Conservation (phyloP, 1,284 basidiomycete species). For the Naganishia sp. region DNA sequence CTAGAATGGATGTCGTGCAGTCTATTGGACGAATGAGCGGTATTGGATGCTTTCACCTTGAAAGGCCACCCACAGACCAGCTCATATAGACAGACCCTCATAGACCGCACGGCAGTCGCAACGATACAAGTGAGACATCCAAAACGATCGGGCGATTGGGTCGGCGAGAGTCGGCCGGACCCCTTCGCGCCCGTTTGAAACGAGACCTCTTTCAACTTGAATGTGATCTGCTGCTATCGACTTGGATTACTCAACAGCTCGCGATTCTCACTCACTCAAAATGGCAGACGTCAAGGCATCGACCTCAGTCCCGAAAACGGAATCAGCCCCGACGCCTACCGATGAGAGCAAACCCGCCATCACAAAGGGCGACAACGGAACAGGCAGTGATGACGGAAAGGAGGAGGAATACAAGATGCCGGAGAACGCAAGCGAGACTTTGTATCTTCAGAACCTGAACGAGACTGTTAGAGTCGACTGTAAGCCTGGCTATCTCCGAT, state of each 20-base stretch:
- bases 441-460: constrained; percentile 97
- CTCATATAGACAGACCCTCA: no score
- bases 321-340: background rate
- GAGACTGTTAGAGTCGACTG: constrained; percentile 90
- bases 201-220: background rate
- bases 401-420: constrained; percentile 41
- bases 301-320: background rate
- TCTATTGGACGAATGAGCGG: background rate
- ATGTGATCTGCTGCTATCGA: background rate
- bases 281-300: constrained; percentile 16
- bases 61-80: background rate
- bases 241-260: background rate
- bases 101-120: no score
- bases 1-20: background rate
- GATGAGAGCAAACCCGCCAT: constrained; percentile 10
- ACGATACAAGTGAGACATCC: no score
- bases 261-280: background rate
- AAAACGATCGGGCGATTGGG: background rate
- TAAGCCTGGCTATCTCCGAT: constrained; percentile 47
- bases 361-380: background rate
- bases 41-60: background rate
- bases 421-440: constrained; percentile 68
- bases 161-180: background rate
- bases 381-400: constrained; percentile 6
- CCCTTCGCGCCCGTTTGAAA: background rate